Base-by-base conservation (phyloP, 768 basidiomycete genomes). In the Phanerodontia chrysosporium region DNA sequence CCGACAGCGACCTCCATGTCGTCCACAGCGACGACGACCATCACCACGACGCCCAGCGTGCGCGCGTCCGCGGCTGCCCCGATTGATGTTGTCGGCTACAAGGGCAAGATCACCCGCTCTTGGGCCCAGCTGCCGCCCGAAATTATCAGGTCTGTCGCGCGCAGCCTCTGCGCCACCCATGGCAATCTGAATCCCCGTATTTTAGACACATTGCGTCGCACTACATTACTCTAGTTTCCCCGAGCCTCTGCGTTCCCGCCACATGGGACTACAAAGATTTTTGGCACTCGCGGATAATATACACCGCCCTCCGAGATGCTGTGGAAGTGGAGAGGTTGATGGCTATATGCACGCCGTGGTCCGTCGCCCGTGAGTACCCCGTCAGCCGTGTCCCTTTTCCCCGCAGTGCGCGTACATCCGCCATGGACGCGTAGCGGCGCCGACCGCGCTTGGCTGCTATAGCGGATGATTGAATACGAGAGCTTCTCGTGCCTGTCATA, bases 201-300 rank as follows among this genome's bases (percentile, higher is more conserved):
- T 45, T 39, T 72, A 85, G 84, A 64, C 75, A 79, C 54, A 83
- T 86, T 68, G 77, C 81, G 28, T 86, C 85, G 0, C 75, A 81
- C 65, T 82, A 81, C 67, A 78, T 89, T 36, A 70, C 77, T 70
- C 76, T 81, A 78, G 68, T 72, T 68, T 62, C 80, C 25, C 66
- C 68, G 0, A 68, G 6, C 74, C 66, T 29, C 81, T 83, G 63
- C 77, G 73, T 62, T 86, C 52, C 86, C 1, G 72, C 64, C 0
- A 72, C 74, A 30, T 80, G 79, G 79, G 75, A 75, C 65, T 71
- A 66, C 70, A 79, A 76, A 57, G 80, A 83, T 49, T 68, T 75
- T 14, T 89, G 86, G 87, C 80, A 81, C 45, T 76, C 78, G 10
- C 75, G 85, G 59, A 81, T 87, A 72, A 80, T 85, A 1, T 90